phyloP scores from a whole-genome alignment of 768 basidiomycete genomes.

The Mycena indigotica region DNA sequence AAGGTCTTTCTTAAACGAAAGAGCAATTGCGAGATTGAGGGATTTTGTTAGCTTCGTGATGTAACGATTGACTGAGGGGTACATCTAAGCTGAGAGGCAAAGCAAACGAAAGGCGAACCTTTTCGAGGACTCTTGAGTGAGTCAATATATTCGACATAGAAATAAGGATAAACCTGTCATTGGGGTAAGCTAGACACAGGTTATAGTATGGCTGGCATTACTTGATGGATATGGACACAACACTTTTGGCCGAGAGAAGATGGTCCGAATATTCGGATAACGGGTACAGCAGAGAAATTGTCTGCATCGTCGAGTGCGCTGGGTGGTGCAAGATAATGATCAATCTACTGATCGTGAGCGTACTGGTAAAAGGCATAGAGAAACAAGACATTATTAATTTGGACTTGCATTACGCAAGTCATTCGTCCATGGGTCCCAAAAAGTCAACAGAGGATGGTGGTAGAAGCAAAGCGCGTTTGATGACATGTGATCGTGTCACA shows the following conservation, averaged over 20 bases:
- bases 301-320: constrained; percentile 65
- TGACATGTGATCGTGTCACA: constrained; percentile 1
- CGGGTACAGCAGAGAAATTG: constrained; percentile 64
- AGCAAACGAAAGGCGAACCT: too few relatives aligned
- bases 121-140: constrained; percentile 57
- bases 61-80: constrained; percentile 69
- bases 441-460: constrained; percentile 11
- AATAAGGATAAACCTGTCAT: constrained; percentile 83
- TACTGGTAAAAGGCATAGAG: background rate
- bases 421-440: too few relatives aligned
- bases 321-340: constrained; percentile 58
- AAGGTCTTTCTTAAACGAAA: constrained; percentile 71
- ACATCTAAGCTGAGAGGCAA: too few relatives aligned
- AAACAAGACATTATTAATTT: constrained; percentile 41
- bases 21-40: constrained; percentile 82
- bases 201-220: too few relatives aligned
- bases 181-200: too few relatives aligned
- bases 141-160: constrained; percentile 82
- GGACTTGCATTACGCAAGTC: constrained; percentile 39
- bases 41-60: constrained; percentile 69
- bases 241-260: constrained; percentile 77
- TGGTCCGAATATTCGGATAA: constrained; percentile 84
- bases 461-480: background rate
- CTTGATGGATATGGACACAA: constrained; percentile 90
- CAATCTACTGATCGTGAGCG: constrained; percentile 42